Evolutionary conservation across 805 yeast species (phyloP), one percentile per base, ranked within the genome.

Genomic region (Metschnikowia kofuensis): DNA sequence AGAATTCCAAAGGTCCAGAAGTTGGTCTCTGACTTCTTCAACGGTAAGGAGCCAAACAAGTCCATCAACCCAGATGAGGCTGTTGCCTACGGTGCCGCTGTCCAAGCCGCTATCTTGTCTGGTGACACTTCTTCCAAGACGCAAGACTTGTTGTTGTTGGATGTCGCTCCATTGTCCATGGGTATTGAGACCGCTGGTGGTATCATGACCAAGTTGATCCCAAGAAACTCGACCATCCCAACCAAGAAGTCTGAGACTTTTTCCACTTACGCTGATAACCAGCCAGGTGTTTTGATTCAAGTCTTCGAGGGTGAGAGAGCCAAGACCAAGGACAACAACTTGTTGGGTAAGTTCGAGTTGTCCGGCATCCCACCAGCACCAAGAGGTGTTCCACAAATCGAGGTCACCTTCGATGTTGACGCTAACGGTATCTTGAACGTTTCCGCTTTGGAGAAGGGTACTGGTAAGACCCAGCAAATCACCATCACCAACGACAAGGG

Each of bases 141-240:
- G 74, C 89, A 91, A 78, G 97, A 89, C 78, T 83, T 91, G 73
- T 79, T 92, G 69, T 81, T 91, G 67, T 83, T 92, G 70, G 98
- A 91, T 82, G 97, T 91, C 72, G 95, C 97, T 66, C 97, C 98
- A 74, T 82, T 91, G 70, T 91, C 97, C 48, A 74, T 90, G 64
- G 98, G 98, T 84, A 90, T 91, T 75, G 97, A 91, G 80, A 91
- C 97, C 61, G 97, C 97, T 66, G 97, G 98, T 81, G 97, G 97
- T 84, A 91, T 90, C 76, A 90, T 91, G 96, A 91, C 97, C 73
- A 89, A 89, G 78, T 84, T 91, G 77, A 91, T 92, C 66, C 96
- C 97, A 79, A 87, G 99, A 83, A 92, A 92, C 87, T 86, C 96
- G 49, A 89, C 97, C 54, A 89, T 91, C 62, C 98, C 98, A 75